Evolutionary conservation across 441 rosid species (phyloP).

Genomic region (Populus hybrid): DNA sequence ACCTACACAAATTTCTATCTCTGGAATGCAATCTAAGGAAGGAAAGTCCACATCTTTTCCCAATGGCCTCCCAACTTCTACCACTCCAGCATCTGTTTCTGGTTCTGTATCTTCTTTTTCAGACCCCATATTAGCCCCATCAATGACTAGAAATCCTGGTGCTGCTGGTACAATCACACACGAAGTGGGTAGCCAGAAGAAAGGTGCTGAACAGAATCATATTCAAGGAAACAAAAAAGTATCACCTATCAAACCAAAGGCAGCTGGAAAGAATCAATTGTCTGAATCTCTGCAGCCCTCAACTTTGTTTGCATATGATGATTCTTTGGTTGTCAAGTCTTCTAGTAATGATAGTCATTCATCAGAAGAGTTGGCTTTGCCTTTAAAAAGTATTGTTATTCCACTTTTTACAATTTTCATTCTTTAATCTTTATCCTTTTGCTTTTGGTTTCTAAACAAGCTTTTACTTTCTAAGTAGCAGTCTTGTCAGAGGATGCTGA

Average conservation of each 20-base stretch:
- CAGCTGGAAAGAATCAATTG: conserved; percentile 28
- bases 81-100: conserved; percentile 26
- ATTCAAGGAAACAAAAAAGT: conserved; percentile 27
- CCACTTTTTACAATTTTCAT: neutral
- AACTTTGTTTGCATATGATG: conserved; percentile 21
- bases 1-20: neutral
- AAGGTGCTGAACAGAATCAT: conserved; percentile 34
- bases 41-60: conserved; percentile 28
- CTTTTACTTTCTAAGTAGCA: conserved; percentile 28
- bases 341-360: conserved; percentile 24
- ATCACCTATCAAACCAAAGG: conserved; percentile 22
- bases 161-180: conserved; percentile 26
- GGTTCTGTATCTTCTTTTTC: conserved; percentile 39
- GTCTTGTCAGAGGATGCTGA: conserved; percentile 33
- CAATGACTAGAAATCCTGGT: conserved; percentile 27
- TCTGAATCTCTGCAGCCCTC: conserved; percentile 33
- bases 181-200: conserved; percentile 27
- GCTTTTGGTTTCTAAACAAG: conserved; percentile 9
- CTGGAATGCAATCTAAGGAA: conserved; percentile 23
- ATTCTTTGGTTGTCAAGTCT: conserved; percentile 28
- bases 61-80: conserved; percentile 28
- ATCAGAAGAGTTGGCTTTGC: conserved; percentile 30
- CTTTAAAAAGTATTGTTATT: conserved; percentile 29
- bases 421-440: neutral
- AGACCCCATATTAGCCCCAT: conserved; percentile 39